A percentile compares a stretch with the other conserved stretches of the same genome.
Conservation (phyloP, 805 yeast species). For the Aciculoconidium aculeatum region DNA sequence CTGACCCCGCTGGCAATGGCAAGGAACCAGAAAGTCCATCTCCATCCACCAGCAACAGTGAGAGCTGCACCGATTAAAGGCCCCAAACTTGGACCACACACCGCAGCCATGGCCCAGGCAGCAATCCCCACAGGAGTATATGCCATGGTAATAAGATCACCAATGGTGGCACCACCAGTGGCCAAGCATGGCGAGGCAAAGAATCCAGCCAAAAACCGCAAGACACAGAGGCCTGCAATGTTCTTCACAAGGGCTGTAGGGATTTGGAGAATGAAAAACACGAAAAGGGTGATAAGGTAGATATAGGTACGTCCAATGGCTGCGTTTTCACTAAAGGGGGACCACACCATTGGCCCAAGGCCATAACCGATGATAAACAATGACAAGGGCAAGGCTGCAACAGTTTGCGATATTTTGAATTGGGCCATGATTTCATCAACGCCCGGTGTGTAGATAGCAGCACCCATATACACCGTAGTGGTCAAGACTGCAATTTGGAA, state of each 20-base stretch:
- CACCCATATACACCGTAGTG: conserved; percentile 48
- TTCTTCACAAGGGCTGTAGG: conserved; percentile 49
- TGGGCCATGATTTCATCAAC: conserved; percentile 38
- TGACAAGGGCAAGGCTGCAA: conserved; percentile 47
- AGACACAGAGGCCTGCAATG: conserved; percentile 44
- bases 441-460: conserved; percentile 53
- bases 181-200: conserved; percentile 52
- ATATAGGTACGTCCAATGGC: conserved; percentile 47
- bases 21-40: conserved; percentile 51
- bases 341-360: conserved; percentile 51
- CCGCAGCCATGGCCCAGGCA: conserved; percentile 49
- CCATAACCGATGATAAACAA: conserved; percentile 58
- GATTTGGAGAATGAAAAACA: conserved; percentile 48
- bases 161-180: conserved; percentile 54
- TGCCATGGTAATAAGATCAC: conserved; percentile 42
- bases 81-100: conserved; percentile 50
- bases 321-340: conserved; percentile 55
- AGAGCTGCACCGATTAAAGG: conserved; percentile 53
- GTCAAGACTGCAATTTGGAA: conserved; percentile 40
- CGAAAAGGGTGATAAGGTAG: conserved; percentile 40
- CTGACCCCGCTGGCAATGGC: conserved; percentile 35
- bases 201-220: conserved; percentile 50
- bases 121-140: conserved; percentile 43
- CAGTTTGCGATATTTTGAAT: conserved; percentile 38
- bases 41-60: conserved; percentile 41